phyloP scores from a whole-genome alignment of 169 alveolate genomes.

The Miamiensis avidus region DNA sequence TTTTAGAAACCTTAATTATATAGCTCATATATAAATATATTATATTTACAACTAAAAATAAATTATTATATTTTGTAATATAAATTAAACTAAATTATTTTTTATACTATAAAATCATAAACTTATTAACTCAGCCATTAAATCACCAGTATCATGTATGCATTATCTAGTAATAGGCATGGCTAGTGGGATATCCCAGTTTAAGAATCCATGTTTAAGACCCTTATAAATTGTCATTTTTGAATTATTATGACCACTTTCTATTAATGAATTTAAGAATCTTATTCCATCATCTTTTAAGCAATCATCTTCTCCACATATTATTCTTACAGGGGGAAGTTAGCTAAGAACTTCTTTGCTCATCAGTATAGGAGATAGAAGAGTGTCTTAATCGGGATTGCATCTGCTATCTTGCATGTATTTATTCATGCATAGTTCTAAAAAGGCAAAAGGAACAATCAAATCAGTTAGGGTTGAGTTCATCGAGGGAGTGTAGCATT shows the following conservation, averaged over 20 bases:
- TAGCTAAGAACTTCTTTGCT: slow-evolving; percentile 25
- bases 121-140: too few species aligned
- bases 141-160: background rate
- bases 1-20: too few species aligned
- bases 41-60: too few species aligned
- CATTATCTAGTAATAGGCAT: background rate
- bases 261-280: background rate
- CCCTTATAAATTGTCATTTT: slow-evolving; percentile 7
- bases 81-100: too few species aligned
- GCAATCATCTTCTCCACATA: slow-evolving; percentile 59
- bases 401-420: background rate
- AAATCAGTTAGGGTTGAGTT: slow-evolving; percentile 37
- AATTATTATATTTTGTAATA: too few species aligned
- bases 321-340: slow-evolving; percentile 57
- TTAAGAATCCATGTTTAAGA: slow-evolving; percentile 15
- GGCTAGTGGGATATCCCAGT: background rate
- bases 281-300: slow-evolving; percentile 57
- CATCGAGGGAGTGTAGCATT: slow-evolving; percentile 41
- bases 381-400: slow-evolving; percentile 8
- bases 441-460: slow-evolving; percentile 7
- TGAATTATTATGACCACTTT: background rate
- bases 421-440: slow-evolving; percentile 3
- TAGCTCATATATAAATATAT: too few species aligned
- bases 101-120: too few species aligned
- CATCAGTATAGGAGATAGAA: slow-evolving; percentile 14